A percentile compares a stretch with the other conserved stretches of the same genome.
Conservation (phyloP, 768 basidiomycete species). For the Leccinum imitatum region DNA sequence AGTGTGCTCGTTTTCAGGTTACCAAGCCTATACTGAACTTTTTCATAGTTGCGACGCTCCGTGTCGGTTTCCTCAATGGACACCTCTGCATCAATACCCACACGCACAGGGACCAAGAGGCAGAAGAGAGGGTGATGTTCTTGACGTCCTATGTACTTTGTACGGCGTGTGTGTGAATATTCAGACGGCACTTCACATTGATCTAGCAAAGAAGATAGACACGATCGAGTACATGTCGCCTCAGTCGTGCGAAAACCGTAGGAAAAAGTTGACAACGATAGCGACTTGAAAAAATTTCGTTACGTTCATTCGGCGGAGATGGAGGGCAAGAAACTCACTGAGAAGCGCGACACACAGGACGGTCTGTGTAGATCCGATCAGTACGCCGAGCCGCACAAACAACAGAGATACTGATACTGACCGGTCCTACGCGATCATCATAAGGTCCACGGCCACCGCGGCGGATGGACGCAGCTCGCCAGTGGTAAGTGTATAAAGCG, state of each 20-base stretch:
- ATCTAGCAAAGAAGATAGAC: slow-evolving; percentile 10
- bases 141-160: slow-evolving; percentile 1
- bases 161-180: slow-evolving; percentile 7
- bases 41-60: slow-evolving; percentile 55
- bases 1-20: slow-evolving; percentile 28
- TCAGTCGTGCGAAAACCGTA: slow-evolving; percentile 61
- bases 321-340: slow-evolving; percentile 41
- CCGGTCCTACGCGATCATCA: slow-evolving; percentile 93
- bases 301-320: not conserved
- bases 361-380: slow-evolving; percentile 48
- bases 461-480: slow-evolving; percentile 92
- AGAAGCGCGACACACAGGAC: slow-evolving; percentile 81
- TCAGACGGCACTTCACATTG: slow-evolving; percentile 8
- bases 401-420: slow-evolving; percentile 45
- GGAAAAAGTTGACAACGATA: slow-evolving; percentile 79
- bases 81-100: slow-evolving; percentile 52
- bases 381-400: slow-evolving; percentile 5
- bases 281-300: slow-evolving; percentile 52
- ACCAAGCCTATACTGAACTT: slow-evolving; percentile 1
- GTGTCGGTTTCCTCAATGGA: slow-evolving; percentile 77
- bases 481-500: slow-evolving; percentile 93
- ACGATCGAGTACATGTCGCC: not conserved
- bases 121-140: slow-evolving; percentile 49
- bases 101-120: slow-evolving; percentile 54
- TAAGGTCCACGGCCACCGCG: slow-evolving; percentile 91